Percentiles rank a stretch among this genome's conserved stretches.
Conservation (phyloP, 2,329 filamentous ascomycete genomes). For the Paecilomyces variotii region DNA sequence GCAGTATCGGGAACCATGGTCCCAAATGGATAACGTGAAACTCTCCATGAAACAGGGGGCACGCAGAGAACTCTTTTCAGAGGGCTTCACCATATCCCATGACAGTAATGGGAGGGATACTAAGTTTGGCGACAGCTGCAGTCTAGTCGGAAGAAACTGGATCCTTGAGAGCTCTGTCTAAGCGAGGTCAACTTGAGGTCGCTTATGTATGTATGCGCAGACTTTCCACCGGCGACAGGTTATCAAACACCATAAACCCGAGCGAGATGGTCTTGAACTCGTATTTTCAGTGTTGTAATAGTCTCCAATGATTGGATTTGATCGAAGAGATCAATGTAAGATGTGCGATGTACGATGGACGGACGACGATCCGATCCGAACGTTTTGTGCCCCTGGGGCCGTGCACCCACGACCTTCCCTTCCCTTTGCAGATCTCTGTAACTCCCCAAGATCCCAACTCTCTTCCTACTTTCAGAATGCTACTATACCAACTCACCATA, state of each 20-base stretch:
- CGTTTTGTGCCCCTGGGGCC: background rate
- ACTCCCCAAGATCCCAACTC: background rate
- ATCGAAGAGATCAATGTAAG: background rate
- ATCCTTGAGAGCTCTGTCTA: background rate
- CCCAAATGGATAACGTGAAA: background rate
- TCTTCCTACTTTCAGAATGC: background rate
- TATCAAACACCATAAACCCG: background rate
- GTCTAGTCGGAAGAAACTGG: background rate
- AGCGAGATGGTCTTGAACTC: background rate
- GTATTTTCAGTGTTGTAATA: background rate
- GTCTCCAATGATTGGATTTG: background rate
- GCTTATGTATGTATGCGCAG: background rate
- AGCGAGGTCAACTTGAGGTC: background rate
- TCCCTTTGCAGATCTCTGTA: background rate
- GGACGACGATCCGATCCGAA: background rate
- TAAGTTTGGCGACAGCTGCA: background rate
- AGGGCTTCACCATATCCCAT: background rate
- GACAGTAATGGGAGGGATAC: background rate
- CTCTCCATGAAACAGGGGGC: background rate
- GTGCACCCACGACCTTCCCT: background rate
- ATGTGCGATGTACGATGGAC: background rate
- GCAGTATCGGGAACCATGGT: background rate
- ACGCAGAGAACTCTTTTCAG: background rate
- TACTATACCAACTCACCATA: background rate
- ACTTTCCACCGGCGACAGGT: background rate